Conservation (phyloP, 805 yeast genomes). For the Candida cerambycidarum region DNA sequence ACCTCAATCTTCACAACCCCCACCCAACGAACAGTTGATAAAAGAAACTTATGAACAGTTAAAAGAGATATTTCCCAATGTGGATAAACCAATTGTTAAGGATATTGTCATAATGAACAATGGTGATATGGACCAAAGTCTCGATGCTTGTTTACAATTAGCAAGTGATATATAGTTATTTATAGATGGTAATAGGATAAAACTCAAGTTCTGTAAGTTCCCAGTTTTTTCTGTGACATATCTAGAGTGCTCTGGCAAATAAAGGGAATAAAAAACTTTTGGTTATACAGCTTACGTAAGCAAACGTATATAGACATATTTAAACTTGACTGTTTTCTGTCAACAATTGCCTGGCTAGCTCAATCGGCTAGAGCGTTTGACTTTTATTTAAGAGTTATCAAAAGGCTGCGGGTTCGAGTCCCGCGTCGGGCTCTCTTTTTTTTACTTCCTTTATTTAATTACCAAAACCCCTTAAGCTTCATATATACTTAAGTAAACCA, state of each 20-base stretch:
- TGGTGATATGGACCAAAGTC: constrained; percentile 68
- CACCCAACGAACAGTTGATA: constrained; percentile 11
- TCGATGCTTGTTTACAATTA: constrained; percentile 55
- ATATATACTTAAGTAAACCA: too few species aligned
- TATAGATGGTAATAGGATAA: constrained; percentile 1
- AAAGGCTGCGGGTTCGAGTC: constrained; percentile 15
- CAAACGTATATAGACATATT: too few species aligned
- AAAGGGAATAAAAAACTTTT: too few species aligned
- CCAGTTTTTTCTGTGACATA: too few species aligned
- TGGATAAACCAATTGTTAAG: constrained; percentile 65
- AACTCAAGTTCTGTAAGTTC: too few species aligned
- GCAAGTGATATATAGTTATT: constrained; percentile 17
- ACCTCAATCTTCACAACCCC: constrained; percentile 5
- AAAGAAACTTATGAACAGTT: constrained; percentile 45
- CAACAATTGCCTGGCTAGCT: constrained; percentile 16
- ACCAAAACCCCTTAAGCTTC: background rate
- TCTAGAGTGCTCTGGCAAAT: too few species aligned
- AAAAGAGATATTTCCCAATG: constrained; percentile 69
- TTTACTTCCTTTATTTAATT: background rate
- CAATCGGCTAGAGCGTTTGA: constrained; percentile 19
- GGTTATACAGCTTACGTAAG: too few species aligned
- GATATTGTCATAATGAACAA: constrained; percentile 69
- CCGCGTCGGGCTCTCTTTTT: constrained; percentile 14
- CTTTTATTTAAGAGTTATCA: constrained; percentile 13
- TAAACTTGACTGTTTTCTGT: background rate